Evolutionary conservation across 257 asterid species (phyloP).

Genomic region (Solanum peruvianum): DNA sequence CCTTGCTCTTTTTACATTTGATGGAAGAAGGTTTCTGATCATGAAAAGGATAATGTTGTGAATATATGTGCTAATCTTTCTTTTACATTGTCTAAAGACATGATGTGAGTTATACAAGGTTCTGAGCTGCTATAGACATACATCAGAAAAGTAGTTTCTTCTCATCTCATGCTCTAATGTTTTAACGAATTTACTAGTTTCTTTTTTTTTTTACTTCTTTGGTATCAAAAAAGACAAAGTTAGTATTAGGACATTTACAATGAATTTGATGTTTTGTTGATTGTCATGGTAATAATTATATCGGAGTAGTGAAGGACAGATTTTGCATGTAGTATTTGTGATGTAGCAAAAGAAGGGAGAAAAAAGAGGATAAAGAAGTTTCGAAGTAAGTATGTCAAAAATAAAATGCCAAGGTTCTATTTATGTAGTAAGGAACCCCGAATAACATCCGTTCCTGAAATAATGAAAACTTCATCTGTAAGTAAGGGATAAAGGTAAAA

Average conservation of each 20-base stretch:
- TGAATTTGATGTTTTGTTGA: background rate
- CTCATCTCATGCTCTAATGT: background rate
- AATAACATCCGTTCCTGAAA: background rate
- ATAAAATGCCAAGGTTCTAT: background rate
- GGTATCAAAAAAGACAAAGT: background rate
- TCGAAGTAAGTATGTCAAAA: background rate
- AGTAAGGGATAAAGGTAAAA: background rate
- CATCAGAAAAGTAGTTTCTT: background rate
- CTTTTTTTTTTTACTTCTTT: background rate
- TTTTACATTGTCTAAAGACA: background rate
- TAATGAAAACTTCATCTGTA: background rate
- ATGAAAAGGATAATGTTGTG: background rate
- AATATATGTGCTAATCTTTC: background rate
- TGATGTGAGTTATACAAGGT: background rate
- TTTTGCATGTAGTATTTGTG: background rate
- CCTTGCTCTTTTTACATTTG: slow-evolving; percentile 10
- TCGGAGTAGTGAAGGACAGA: background rate
- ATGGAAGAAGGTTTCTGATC: background rate
- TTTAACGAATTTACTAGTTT: background rate
- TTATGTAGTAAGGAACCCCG: background rate
- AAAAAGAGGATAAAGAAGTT: background rate
- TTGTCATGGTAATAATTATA: background rate
- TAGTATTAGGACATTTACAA: background rate
- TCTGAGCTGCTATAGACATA: background rate
- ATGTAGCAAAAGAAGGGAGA: background rate